These are phyloP conservation scores for Candida namnaoensis DNA, from an alignment of 805 yeast species.

Conservation along the genomic window DNA sequence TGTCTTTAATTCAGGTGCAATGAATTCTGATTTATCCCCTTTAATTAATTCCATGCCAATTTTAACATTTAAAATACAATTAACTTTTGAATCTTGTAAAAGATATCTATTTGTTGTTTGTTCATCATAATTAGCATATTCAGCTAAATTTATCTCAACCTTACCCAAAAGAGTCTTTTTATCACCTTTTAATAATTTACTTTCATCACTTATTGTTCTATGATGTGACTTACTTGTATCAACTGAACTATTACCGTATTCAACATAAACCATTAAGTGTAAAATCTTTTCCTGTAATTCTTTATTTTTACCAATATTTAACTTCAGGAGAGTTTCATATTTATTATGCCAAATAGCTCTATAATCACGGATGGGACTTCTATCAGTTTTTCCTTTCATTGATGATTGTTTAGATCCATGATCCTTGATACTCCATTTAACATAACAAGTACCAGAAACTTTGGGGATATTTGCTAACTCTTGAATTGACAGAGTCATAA, in stretches of 20 bases:
- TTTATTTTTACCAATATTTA: constrained; percentile 28
- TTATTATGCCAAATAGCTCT: constrained; percentile 39
- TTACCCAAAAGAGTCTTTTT: constrained; percentile 50
- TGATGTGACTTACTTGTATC: neutral
- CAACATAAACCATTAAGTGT: constrained; percentile 36
- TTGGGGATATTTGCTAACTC: constrained; percentile 85
- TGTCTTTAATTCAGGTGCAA: constrained; percentile 26
- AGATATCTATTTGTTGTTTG: constrained; percentile 56
- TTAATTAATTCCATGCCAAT: constrained; percentile 38
- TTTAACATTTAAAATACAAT: constrained; percentile 63
- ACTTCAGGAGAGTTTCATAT: constrained; percentile 26
- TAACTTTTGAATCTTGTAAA: constrained; percentile 71
- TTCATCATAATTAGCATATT: constrained; percentile 46
- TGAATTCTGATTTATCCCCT: constrained; percentile 33
- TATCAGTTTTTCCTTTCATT: constrained; percentile 35
- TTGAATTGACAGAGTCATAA: constrained; percentile 45
- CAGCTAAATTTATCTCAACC: constrained; percentile 61
- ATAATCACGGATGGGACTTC: constrained; percentile 39
- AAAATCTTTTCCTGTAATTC: constrained; percentile 26
- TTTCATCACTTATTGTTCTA: neutral
- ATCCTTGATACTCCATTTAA: constrained; percentile 57
- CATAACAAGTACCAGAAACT: constrained; percentile 55
- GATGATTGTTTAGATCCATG: constrained; percentile 26
- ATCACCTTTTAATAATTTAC: constrained; percentile 13
- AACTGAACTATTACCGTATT: constrained; percentile 15